Base-by-base conservation (phyloP, 176 grass and related monocot genomes). In the Triticum turgidum region DNA sequence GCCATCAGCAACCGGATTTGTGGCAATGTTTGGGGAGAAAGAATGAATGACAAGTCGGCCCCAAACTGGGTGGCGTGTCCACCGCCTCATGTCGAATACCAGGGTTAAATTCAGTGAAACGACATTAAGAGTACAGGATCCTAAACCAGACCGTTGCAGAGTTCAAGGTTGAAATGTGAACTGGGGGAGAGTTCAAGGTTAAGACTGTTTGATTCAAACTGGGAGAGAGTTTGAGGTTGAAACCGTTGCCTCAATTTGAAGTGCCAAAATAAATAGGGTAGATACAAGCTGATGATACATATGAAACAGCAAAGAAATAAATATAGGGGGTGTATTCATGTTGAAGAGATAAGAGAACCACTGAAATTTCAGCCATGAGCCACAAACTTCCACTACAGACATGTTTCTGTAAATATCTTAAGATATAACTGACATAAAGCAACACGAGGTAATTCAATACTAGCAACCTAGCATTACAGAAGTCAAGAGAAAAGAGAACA, bases 291-390 rank as follows among this genome's bases (percentile, higher is more conserved):
- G 69, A 41, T 41, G 39, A 11, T 13, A 64, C 18, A 21, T 6
- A 73, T 78, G 38, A 86, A 79, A 79, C 9, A 56, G 1, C 41
- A 22, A 90, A 71, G 42, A 42, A 70, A 49, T 24, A 42, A 70
- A 49, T 24, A 65, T 33, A 7, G 34, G 9, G 1, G 13, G 1
- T 11, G 22, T 34, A 11, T 32, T 63, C 24, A 18, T 62, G 62
- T 87, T 32, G 18, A 73, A 37, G 20, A 51, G 13, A 41, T 59
- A 20, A 68, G 37, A 49, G 42, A 29, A 9, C 51, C 4, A 18
- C 29, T 79, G 74, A 3, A 47, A 20, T 65, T 80, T 66, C 27
- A 79, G 29, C 74, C 35, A 33, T 2, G 30, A 5, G 9, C 22
- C 54, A 65, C 68, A 80, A 22, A 42, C 20, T 65, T 85, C 52